Conservation (phyloP, 495 filamentous ascomycete species). For the Parachaetomium inaequale region DNA sequence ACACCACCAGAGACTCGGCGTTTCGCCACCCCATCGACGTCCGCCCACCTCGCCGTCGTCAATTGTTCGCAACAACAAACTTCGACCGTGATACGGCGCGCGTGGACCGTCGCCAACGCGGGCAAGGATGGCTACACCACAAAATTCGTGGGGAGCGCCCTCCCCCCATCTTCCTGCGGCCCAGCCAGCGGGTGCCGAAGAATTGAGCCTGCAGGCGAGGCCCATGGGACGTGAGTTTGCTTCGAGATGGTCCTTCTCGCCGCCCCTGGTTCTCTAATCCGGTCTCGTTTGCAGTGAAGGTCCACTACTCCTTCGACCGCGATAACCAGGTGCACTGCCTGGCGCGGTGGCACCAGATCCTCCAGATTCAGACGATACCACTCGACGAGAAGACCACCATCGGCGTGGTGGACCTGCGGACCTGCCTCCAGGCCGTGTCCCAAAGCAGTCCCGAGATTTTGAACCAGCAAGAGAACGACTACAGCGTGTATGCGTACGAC, state of each 20-base stretch:
- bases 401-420: constrained; percentile 85
- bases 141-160: constrained; percentile 27
- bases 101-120: constrained; percentile 13
- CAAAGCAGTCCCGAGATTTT: constrained; percentile 79
- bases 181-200: constrained; percentile 48
- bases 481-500: constrained; percentile 94
- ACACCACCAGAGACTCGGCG: neutral
- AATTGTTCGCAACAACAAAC: neutral
- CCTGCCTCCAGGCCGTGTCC: constrained; percentile 82
- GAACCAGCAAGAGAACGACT: constrained; percentile 79
- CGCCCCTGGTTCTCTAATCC: constrained; percentile 23
- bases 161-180: constrained; percentile 24
- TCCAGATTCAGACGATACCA: constrained; percentile 73
- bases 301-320: constrained; percentile 94
- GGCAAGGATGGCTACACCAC: constrained; percentile 28
- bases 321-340: constrained; percentile 86
- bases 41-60: constrained; percentile 8
- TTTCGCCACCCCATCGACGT: neutral
- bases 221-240: constrained; percentile 52
- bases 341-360: constrained; percentile 77
- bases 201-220: constrained; percentile 44
- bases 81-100: constrained; percentile 8
- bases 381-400: constrained; percentile 71
- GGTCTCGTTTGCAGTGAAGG: constrained; percentile 64
- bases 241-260: neutral